Evolutionary conservation across 2,329 filamentous ascomycete genomes (phyloP).

Genomic region (Trichoderma harzianum): DNA sequence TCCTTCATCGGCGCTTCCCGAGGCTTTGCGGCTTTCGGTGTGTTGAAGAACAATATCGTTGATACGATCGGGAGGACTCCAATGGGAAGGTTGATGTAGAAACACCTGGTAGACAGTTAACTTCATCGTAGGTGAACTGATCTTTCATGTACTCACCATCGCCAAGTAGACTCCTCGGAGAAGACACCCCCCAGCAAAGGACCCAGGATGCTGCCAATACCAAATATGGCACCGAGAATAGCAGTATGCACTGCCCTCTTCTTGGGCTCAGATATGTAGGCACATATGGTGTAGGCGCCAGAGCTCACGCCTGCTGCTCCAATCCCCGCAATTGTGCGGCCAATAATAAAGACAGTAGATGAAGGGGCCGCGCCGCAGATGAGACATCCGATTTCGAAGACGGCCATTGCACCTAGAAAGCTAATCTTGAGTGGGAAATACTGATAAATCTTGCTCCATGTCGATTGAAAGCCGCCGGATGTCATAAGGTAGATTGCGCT

Average conservation of each 20-base stretch:
- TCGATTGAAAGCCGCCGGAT: conserved; percentile 36
- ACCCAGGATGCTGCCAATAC: conserved; percentile 25
- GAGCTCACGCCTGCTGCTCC: conserved; percentile 42
- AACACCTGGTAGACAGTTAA: conserved; percentile 10
- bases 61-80: conserved; percentile 23
- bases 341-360: conserved; percentile 42
- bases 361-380: conserved; percentile 40
- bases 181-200: conserved; percentile 29
- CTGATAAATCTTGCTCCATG: conserved; percentile 41
- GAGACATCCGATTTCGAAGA: conserved; percentile 50
- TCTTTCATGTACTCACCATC: conserved; percentile 22
- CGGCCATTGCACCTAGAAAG: conserved; percentile 40
- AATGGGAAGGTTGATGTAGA: conserved; percentile 32
- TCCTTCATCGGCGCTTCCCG: conserved; percentile 31
- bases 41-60: conserved; percentile 32
- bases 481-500: conserved; percentile 47
- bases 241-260: conserved; percentile 25
- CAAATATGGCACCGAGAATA: conserved; percentile 25
- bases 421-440: conserved; percentile 46
- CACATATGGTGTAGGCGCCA: conserved; percentile 45
- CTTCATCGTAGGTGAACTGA: not conserved
- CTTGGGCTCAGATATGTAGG: conserved; percentile 29
- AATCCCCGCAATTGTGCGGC: conserved; percentile 44
- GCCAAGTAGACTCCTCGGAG: conserved; percentile 27
- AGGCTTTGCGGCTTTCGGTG: conserved; percentile 31